Conservation (phyloP, 2,329 filamentous ascomycete genomes). For the Nothophaeocryptopus gaeumannii region DNA sequence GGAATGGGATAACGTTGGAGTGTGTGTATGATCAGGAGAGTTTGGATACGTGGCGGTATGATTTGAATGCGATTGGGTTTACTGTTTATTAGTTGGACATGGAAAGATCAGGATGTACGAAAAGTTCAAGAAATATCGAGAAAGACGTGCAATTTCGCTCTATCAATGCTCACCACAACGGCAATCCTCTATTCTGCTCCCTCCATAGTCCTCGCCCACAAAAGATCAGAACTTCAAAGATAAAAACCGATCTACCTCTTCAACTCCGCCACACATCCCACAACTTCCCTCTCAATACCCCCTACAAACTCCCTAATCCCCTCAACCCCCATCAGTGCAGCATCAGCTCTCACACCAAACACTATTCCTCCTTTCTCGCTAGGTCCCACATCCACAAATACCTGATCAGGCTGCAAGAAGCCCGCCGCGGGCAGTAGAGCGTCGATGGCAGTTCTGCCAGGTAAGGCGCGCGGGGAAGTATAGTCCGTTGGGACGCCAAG, state of each 20-base stretch:
- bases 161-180: too few relatives aligned
- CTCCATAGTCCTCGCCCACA: too few relatives aligned
- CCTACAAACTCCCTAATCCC: slow-evolving; percentile 5
- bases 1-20: slow-evolving; percentile 36
- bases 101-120: too few relatives aligned
- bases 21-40: slow-evolving; percentile 42
- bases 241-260: too few relatives aligned
- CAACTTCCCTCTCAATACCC: slow-evolving; percentile 8
- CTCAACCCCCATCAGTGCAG: slow-evolving; percentile 10
- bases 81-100: slow-evolving; percentile 35
- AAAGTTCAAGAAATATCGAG: too few relatives aligned
- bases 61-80: slow-evolving; percentile 44
- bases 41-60: slow-evolving; percentile 43
- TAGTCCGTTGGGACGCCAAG: slow-evolving; percentile 15
- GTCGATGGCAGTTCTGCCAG: slow-evolving; percentile 14
- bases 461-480: slow-evolving; percentile 4
- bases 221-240: too few relatives aligned
- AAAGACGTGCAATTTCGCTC: too few relatives aligned
- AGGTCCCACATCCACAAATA: slow-evolving; percentile 18
- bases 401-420: slow-evolving; percentile 6
- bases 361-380: slow-evolving; percentile 9
- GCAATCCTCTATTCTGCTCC: too few relatives aligned
- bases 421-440: slow-evolving; percentile 1
- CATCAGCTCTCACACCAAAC: slow-evolving; percentile 16
- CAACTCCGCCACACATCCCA: slow-evolving; percentile 7